Conservation (phyloP, 2,329 filamentous ascomycete species). For the Trichoderma cornu-damae region DNA sequence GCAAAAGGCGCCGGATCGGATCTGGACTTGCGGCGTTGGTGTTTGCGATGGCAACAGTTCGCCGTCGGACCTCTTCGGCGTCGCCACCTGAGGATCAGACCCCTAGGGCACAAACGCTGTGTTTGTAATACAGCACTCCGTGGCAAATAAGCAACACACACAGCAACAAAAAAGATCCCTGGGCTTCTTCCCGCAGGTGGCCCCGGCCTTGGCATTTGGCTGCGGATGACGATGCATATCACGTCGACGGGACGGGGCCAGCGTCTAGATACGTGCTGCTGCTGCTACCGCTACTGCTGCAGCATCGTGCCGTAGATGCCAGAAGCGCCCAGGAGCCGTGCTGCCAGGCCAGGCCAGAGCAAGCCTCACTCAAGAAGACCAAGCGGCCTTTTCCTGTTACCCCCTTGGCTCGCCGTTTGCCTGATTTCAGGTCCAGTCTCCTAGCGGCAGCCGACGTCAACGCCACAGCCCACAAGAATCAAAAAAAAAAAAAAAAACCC, state of each 20-base stretch:
- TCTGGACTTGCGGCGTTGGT: neutral
- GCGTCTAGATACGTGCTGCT: too few species aligned
- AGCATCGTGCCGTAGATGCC: neutral
- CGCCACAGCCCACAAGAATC: conserved; percentile 14
- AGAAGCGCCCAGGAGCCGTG: neutral
- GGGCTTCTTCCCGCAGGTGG: neutral
- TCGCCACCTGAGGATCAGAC: neutral
- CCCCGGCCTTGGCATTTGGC: neutral
- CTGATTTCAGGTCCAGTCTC: neutral
- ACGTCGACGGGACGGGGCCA: neutral
- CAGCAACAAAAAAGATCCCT: conserved; percentile 7
- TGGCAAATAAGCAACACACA: neutral
- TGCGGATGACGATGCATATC: neutral
- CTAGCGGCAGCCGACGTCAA: conserved; percentile 15
- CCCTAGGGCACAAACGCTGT: neutral
- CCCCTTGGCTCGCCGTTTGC: conserved; percentile 13
- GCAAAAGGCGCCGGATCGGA: neutral
- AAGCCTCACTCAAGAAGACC: neutral
- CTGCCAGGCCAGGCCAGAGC: neutral
- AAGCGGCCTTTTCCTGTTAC: too few species aligned
- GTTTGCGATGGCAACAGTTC: neutral
- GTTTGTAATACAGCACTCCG: neutral
- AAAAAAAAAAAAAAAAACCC: too few species aligned
- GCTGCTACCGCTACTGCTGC: too few species aligned
- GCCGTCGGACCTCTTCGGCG: neutral